Percentiles rank a stretch among this genome's conserved stretches.
phyloP scores from a whole-genome alignment of 1,284 basidiomycete genomes.

The Vanrija pseudolonga region DNA sequence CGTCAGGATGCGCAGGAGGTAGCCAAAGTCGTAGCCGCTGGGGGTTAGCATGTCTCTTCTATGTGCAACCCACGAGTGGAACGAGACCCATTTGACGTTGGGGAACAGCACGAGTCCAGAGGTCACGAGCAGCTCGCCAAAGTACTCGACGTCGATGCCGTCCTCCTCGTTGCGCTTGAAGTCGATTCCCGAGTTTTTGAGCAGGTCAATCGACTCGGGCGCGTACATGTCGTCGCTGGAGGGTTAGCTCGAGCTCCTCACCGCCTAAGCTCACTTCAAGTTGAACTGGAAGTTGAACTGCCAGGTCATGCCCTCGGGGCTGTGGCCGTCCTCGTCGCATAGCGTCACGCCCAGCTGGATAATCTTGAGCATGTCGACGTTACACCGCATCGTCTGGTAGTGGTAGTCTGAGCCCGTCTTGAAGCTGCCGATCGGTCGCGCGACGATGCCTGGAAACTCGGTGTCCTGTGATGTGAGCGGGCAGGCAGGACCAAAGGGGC shows the following conservation, averaged over 20 bases:
- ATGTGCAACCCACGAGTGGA: constrained; percentile 79
- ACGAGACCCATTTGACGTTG: constrained; percentile 95
- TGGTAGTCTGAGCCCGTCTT: constrained; percentile 97
- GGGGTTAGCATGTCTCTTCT: background rate
- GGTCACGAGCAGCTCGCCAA: constrained; percentile 95
- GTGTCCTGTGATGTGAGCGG: constrained; percentile 66
- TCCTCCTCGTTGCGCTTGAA: constrained; percentile 88
- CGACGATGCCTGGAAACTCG: constrained; percentile 98
- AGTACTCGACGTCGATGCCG: constrained; percentile 89
- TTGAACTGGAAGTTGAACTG: constrained; percentile 99
- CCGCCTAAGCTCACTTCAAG: constrained; percentile 68
- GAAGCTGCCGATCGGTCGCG: constrained; percentile 92
- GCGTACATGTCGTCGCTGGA: constrained; percentile 96
- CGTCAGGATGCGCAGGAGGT: constrained; percentile 92
- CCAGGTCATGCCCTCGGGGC: constrained; percentile 90
- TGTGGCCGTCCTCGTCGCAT: constrained; percentile 87
- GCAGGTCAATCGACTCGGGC: constrained; percentile 89
- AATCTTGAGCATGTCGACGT: constrained; percentile 96
- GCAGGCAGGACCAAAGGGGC: background rate
- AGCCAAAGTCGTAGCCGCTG: constrained; percentile 99
- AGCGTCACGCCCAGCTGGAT: constrained; percentile 96
- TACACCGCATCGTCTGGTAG: constrained; percentile 98
- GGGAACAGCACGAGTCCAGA: constrained; percentile 86
- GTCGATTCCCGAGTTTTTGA: constrained; percentile 93
- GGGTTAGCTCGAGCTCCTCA: too few relatives aligned